These are phyloP conservation scores for Fraxinus americana DNA, from an alignment of 257 asterid genomes.

Conservation along the genomic window DNA sequence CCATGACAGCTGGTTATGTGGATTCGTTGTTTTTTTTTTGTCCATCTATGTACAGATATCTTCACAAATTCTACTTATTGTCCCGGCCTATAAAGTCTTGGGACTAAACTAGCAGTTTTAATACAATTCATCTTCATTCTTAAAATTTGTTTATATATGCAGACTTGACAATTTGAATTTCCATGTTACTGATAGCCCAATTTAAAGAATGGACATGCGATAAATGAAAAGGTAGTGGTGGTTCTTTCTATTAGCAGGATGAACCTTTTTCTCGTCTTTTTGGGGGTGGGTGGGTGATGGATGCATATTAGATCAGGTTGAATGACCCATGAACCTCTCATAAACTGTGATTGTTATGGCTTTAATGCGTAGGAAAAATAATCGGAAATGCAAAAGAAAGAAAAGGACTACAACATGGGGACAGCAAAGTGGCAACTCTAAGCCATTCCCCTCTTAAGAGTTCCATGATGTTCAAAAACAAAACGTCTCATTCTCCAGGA, in stretches of 20 bases:
- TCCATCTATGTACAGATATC: neutral
- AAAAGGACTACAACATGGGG: neutral
- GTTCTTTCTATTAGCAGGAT: neutral
- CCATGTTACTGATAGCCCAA: neutral
- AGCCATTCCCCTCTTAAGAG: neutral
- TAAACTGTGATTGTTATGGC: neutral
- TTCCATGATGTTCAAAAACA: neutral
- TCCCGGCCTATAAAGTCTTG: neutral
- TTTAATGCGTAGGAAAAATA: neutral
- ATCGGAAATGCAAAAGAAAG: neutral
- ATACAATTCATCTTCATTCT: neutral
- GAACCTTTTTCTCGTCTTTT: neutral
- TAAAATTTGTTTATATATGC: neutral
- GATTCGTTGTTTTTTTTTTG: constrained; percentile 14
- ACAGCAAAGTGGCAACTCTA: neutral
- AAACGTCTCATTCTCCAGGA: neutral
- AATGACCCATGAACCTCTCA: neutral
- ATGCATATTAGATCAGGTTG: neutral
- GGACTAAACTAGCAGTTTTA: neutral
- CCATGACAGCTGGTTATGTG: neutral
- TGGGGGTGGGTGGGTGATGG: neutral
- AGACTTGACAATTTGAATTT: neutral
- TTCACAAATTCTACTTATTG: neutral
- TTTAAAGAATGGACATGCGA: neutral
- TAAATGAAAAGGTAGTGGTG: neutral